A percentile compares a stretch with the other conserved stretches of the same genome.
These are phyloP conservation scores for Pogostemon cablin DNA, from an alignment of 257 asterid genomes.

Conservation along the genomic window DNA sequence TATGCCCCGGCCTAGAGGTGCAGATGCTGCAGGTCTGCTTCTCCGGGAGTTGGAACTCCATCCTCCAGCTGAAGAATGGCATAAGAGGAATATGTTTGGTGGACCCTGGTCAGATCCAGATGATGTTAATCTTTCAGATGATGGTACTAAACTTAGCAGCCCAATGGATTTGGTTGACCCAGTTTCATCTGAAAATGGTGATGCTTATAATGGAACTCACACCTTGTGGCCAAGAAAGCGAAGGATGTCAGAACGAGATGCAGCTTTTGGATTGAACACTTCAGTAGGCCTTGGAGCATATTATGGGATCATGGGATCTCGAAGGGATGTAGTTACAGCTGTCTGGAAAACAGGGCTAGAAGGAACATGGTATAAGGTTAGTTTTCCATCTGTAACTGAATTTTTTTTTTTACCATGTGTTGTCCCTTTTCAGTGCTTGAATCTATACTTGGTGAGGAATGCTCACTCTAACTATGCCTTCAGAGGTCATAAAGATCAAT, in stretches of 20 bases:
- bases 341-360: constrained; percentile 98
- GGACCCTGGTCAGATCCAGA: constrained; percentile 97
- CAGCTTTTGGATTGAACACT: constrained; percentile 94
- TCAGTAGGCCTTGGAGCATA: constrained; percentile 97
- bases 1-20: constrained; percentile 99
- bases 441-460: neutral
- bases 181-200: constrained; percentile 55
- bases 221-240: constrained; percentile 99
- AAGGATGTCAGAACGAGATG: constrained; percentile 97
- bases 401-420: neutral
- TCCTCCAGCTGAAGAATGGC: constrained; percentile 99
- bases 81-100: constrained; percentile 94
- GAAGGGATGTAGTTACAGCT: constrained; percentile 96
- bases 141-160: constrained; percentile 50
- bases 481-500: neutral
- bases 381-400: constrained; percentile 6
- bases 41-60: constrained; percentile 98
- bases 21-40: constrained; percentile 99
- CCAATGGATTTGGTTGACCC: constrained; percentile 55
- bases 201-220: constrained; percentile 63
- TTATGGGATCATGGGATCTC: constrained; percentile 99
- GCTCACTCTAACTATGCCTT: neutral
- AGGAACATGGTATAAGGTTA: constrained; percentile 98
- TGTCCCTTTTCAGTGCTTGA: constrained; percentile 14
- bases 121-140: constrained; percentile 55